phyloP scores from a whole-genome alignment of 1,284 basidiomycete genomes.

The Sporisorium scitamineum region DNA sequence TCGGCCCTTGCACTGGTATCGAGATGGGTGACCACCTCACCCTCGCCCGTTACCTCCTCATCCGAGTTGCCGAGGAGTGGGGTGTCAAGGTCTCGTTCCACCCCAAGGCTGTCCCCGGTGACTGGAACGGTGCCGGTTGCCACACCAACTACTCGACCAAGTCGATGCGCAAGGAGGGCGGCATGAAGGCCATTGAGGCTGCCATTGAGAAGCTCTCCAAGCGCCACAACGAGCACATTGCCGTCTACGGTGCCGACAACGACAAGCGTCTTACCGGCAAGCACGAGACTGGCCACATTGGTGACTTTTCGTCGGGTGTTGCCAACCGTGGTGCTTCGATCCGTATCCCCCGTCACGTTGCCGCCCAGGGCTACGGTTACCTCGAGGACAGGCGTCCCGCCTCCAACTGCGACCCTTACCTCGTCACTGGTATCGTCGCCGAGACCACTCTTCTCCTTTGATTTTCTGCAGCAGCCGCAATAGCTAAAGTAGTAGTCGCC shows the following conservation, averaged over 20 bases:
- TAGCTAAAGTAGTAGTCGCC: background rate
- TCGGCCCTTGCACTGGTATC: constrained; percentile 97
- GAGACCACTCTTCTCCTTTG: constrained; percentile 79
- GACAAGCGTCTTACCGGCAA: constrained; percentile 68
- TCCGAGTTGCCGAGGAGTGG: constrained; percentile 88
- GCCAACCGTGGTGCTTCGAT: constrained; percentile 88
- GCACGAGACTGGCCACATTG: constrained; percentile 93
- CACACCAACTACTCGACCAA: constrained; percentile 71
- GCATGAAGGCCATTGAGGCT: constrained; percentile 91
- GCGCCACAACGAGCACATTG: constrained; percentile 71
- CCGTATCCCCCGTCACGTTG: constrained; percentile 87
- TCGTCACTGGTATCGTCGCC: constrained; percentile 78
- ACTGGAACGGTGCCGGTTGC: constrained; percentile 99
- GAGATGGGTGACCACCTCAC: constrained; percentile 87
- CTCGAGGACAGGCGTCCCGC: constrained; percentile 74
- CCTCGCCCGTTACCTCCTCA: constrained; percentile 67
- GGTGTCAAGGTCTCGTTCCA: constrained; percentile 95
- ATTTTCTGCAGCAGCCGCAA: constrained; percentile 2
- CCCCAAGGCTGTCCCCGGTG: constrained; percentile 96
- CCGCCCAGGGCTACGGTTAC: constrained; percentile 92
- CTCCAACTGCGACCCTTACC: constrained; percentile 88
- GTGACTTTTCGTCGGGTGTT: constrained; percentile 90
- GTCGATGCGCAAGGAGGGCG: constrained; percentile 70
- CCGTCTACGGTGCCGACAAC: constrained; percentile 69
- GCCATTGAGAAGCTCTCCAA: constrained; percentile 78